Conservation (phyloP, 139 green algal genomes). For the Zygnema cylindricum region DNA sequence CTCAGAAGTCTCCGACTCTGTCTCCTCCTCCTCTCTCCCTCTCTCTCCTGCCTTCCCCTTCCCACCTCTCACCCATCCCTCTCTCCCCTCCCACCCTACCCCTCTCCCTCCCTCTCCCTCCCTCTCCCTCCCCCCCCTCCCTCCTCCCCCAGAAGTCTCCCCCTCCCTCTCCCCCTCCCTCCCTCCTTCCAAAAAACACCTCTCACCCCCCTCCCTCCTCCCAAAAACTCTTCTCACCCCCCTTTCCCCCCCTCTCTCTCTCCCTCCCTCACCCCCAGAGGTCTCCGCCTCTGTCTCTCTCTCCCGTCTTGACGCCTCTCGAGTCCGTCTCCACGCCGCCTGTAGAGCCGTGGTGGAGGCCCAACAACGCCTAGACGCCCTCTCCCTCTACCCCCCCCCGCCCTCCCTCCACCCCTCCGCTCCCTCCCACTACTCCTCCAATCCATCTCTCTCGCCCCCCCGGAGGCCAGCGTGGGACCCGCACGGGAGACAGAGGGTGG, state of each 20-base stretch:
- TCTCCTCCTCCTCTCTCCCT: neutral
- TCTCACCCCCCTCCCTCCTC: neutral
- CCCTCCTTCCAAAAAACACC: neutral
- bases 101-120: neutral
- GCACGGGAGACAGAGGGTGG: too few species aligned
- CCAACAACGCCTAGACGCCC: neutral
- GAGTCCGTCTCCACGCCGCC: neutral
- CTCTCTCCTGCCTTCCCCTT: neutral
- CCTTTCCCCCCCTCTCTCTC: neutral
- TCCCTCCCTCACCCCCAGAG: neutral
- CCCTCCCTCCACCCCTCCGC: neutral
- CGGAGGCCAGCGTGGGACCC: too few species aligned
- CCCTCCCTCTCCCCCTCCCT: neutral
- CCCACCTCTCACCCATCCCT: neutral
- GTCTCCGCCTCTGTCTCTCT: neutral
- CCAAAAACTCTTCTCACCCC: neutral
- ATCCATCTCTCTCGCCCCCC: too few species aligned
- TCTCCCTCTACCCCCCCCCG: neutral
- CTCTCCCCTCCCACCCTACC: neutral
- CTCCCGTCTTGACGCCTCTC: neutral
- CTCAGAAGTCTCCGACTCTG: neutral
- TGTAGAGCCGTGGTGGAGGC: neutral
- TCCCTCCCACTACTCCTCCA: too few species aligned
- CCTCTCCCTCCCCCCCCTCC: neutral
- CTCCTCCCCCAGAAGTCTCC: neutral